Evolutionary conservation across 371 early-diverging fungal species (phyloP).

Genomic region (Mucor velutinosus): DNA sequence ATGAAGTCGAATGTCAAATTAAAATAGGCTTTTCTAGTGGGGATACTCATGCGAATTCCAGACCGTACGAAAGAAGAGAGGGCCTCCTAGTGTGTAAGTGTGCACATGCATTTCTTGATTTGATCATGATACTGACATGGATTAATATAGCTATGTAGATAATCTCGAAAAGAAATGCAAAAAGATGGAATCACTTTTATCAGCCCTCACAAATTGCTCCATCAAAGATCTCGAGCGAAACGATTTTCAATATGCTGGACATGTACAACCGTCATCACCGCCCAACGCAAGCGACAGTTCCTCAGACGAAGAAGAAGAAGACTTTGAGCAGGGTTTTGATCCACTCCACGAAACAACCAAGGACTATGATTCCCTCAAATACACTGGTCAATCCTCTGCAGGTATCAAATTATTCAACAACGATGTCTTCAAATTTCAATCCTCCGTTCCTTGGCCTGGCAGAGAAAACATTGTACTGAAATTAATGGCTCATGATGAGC

Average conservation of each 20-base stretch:
- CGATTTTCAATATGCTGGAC: slow-evolving; percentile 30
- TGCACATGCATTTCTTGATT: neutral
- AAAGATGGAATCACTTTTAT: slow-evolving; percentile 47
- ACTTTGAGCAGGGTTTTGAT: neutral
- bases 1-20: neutral
- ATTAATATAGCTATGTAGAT: slow-evolving; percentile 38
- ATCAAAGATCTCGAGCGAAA: slow-evolving; percentile 44
- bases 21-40: slow-evolving; percentile 31
- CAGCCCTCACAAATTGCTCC: slow-evolving; percentile 36
- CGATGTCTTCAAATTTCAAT: slow-evolving; percentile 35
- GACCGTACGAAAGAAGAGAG: slow-evolving; percentile 49
- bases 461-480: slow-evolving; percentile 38
- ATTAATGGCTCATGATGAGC: slow-evolving; percentile 42
- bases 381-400: slow-evolving; percentile 44
- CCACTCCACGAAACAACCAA: slow-evolving; percentile 10
- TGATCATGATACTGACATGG: neutral
- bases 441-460: slow-evolving; percentile 43
- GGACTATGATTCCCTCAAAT: slow-evolving; percentile 49
- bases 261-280: neutral
- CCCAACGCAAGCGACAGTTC: neutral
- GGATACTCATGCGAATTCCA: slow-evolving; percentile 51
- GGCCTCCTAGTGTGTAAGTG: slow-evolving; percentile 51
- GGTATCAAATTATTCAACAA: slow-evolving; percentile 35
- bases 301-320: neutral
- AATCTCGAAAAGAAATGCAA: slow-evolving; percentile 47